A percentile compares a stretch with the other conserved stretches of the same genome.
These are phyloP conservation scores for Yarrowia hollandica DNA, from an alignment of 805 yeast species.

Conservation along the genomic window DNA sequence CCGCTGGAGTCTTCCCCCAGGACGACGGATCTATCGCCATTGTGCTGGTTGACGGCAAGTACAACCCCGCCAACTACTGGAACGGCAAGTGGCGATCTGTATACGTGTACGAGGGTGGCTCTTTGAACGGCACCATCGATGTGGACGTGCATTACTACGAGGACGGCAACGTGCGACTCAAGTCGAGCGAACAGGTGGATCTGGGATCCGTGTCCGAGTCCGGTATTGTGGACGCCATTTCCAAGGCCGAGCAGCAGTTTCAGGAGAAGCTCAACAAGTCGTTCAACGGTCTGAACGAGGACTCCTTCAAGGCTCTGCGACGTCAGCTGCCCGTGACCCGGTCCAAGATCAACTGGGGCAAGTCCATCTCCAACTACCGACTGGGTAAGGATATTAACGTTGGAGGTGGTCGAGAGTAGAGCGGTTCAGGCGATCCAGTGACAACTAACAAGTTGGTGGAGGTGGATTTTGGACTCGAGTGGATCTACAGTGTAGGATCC, in stretches of 20 bases:
- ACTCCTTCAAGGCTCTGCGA: constrained; percentile 77
- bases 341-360: constrained; percentile 92
- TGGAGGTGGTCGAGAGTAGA: constrained; percentile 20
- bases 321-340: constrained; percentile 91
- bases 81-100: constrained; percentile 85
- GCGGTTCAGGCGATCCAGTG: too few relatives aligned
- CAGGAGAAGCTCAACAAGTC: constrained; percentile 61
- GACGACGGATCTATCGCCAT: constrained; percentile 44
- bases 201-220: constrained; percentile 30
- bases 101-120: constrained; percentile 49
- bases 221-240: constrained; percentile 50
- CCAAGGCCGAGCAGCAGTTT: constrained; percentile 56
- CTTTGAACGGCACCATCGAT: constrained; percentile 54
- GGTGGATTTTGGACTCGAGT: too few relatives aligned
- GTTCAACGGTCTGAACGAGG: constrained; percentile 73
- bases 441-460: too few relatives aligned
- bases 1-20: constrained; percentile 48
- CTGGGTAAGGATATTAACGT: constrained; percentile 53
- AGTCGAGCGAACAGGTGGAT: constrained; percentile 44
- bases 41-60: constrained; percentile 67
- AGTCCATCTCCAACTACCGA: constrained; percentile 83
- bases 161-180: constrained; percentile 90
- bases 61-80: constrained; percentile 76
- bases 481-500: too few relatives aligned
- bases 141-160: constrained; percentile 90